phyloP scores from a whole-genome alignment of 768 basidiomycete genomes.

The Suillus placidus region DNA sequence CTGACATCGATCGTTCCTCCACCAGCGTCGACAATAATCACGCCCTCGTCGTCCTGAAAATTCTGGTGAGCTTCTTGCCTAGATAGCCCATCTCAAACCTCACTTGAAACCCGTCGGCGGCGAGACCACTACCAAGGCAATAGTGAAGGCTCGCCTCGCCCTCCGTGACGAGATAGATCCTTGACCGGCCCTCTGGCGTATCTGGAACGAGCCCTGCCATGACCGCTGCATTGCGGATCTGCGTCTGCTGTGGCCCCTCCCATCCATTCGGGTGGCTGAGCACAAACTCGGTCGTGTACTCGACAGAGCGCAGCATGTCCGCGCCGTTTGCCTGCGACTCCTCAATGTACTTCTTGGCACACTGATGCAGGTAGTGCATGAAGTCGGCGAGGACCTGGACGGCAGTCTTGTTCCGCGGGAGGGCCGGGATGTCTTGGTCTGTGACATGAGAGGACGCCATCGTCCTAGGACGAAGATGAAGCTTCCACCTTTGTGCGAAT shows the following conservation, averaged over 20 bases:
- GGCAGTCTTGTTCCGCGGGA: slow-evolving; percentile 46
- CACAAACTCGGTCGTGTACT: slow-evolving; percentile 45
- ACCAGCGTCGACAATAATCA: slow-evolving; percentile 63
- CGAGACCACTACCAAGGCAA: slow-evolving; percentile 42
- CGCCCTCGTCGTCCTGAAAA: slow-evolving; percentile 45
- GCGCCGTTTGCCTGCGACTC: slow-evolving; percentile 47
- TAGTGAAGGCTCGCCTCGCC: slow-evolving; percentile 58
- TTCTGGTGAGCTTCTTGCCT: slow-evolving; percentile 1
- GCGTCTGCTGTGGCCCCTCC: slow-evolving; percentile 46
- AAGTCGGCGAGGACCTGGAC: slow-evolving; percentile 53
- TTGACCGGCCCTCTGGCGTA: slow-evolving; percentile 37
- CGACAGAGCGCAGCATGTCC: slow-evolving; percentile 45
- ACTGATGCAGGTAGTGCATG: slow-evolving; percentile 47
- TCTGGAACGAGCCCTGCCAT: slow-evolving; percentile 43
- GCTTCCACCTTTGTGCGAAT: slow-evolving; percentile 34
- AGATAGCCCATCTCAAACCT: background rate
- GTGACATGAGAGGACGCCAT: slow-evolving; percentile 25
- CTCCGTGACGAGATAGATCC: slow-evolving; percentile 51
- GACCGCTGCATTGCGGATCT: slow-evolving; percentile 48
- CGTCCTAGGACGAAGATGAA: slow-evolving; percentile 36
- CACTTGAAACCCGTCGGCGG: slow-evolving; percentile 32
- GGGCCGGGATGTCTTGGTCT: slow-evolving; percentile 40
- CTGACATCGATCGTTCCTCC: slow-evolving; percentile 66
- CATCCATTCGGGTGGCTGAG: slow-evolving; percentile 53
- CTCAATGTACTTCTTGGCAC: slow-evolving; percentile 46